Evolutionary conservation across 192 early-diverging fungal genomes (phyloP).

Genomic region (Phycomyces blakesleeanus): DNA sequence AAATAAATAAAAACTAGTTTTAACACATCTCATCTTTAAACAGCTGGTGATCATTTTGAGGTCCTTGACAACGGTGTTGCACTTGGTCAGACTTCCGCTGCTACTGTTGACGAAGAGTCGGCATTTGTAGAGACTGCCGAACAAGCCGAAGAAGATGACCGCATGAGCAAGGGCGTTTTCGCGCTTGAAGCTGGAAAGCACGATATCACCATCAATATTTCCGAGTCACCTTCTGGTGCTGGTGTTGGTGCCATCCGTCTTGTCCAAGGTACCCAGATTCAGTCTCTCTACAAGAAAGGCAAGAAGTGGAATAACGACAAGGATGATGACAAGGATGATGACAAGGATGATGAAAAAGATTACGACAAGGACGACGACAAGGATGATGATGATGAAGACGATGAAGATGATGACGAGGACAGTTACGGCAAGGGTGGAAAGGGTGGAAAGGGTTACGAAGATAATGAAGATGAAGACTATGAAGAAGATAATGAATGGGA

Average conservation of each 20-base stretch:
- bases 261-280: not conserved
- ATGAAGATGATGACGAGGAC: not conserved
- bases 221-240: conserved; percentile 2
- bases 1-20: not conserved
- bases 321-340: not conserved
- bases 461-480: not conserved
- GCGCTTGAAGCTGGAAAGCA: not conserved
- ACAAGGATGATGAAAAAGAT: not conserved
- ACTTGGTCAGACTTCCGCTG: conserved; percentile 3
- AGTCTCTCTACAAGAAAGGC: not conserved
- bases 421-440: not conserved
- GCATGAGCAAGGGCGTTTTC: conserved; percentile 3
- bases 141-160: not conserved
- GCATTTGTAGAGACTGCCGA: conserved; percentile 1
- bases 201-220: conserved; percentile 11
- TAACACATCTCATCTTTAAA: not conserved
- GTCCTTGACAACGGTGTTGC: conserved; percentile 4
- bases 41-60: conserved; percentile 14
- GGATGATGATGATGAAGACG: conserved; percentile 1
- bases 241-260: conserved; percentile 10
- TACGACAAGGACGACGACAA: not conserved
- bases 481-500: not conserved
- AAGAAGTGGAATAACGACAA: not conserved
- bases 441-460: not conserved
- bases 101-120: not conserved